Evolutionary conservation across 176 grass and related monocot species (phyloP).

Genomic region (Lolium perenne): DNA sequence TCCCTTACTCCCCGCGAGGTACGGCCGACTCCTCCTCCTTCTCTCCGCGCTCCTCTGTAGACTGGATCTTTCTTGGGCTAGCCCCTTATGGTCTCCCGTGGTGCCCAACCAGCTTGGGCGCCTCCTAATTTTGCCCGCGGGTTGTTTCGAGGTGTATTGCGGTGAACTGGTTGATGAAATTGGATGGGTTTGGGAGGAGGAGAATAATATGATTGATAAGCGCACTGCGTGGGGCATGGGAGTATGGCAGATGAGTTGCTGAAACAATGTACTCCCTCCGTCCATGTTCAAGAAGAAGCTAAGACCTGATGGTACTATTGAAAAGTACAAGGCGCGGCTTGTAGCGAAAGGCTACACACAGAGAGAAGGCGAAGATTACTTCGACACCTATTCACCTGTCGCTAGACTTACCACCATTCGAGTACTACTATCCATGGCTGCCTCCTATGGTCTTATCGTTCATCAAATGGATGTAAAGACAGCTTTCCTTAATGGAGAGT

Average conservation of each 20-base stretch:
- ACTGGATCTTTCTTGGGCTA: neutral
- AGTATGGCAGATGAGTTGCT: conserved; percentile 9
- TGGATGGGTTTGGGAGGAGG: neutral
- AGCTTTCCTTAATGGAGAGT: no score
- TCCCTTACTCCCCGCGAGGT: neutral
- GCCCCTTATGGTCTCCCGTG: neutral
- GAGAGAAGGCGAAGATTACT: no score
- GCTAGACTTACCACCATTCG: no score
- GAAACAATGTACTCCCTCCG: neutral
- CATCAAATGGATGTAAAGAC: no score
- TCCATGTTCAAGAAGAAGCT: no score
- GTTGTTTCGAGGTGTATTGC: neutral
- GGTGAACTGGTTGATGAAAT: neutral
- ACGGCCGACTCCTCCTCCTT: neutral
- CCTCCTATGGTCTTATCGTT: no score
- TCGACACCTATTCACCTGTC: no score
- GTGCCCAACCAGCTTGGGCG: neutral
- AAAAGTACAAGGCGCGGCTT: no score
- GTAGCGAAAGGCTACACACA: no score
- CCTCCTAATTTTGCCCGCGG: neutral
- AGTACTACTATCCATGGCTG: no score
- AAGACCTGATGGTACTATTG: no score
- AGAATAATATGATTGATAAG: neutral
- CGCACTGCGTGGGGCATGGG: neutral
- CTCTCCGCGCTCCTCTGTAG: neutral